phyloP scores from a whole-genome alignment of 2,329 filamentous ascomycete genomes.

The Alternaria gansuensis region DNA sequence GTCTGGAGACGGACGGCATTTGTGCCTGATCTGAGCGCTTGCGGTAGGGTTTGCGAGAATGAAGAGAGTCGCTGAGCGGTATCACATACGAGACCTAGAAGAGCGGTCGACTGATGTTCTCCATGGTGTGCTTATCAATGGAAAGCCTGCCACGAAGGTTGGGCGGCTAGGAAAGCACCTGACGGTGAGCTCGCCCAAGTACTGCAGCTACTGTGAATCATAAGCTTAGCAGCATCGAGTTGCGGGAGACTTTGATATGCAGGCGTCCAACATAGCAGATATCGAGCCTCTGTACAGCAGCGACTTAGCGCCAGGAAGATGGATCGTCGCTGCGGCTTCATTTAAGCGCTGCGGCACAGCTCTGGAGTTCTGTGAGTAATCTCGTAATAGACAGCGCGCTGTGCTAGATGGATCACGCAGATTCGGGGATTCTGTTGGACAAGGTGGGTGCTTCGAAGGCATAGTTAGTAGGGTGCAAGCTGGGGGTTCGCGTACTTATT shows the following conservation, averaged over 20 bases:
- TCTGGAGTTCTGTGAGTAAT: neutral
- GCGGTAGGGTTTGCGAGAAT: neutral
- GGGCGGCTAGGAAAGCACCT: neutral
- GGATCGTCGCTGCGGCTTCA: neutral
- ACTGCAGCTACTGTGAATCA: neutral
- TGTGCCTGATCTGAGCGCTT: neutral
- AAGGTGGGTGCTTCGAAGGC: neutral
- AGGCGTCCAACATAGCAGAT: neutral
- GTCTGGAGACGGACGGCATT: neutral
- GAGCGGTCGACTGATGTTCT: neutral
- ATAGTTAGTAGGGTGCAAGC: neutral
- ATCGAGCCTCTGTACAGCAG: neutral
- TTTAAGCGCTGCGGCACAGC: conserved; percentile 22
- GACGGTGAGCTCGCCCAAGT: neutral
- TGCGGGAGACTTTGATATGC: neutral
- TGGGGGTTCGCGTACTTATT: neutral
- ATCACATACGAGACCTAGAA: neutral
- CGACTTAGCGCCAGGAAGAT: neutral
- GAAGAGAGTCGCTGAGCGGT: neutral
- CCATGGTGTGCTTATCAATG: neutral
- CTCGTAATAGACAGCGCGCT: neutral
- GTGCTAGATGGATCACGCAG: neutral
- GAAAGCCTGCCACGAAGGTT: neutral
- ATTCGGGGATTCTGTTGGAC: neutral
- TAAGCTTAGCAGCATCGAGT: neutral